These are phyloP conservation scores for Astragalus membranaceus DNA, from an alignment of 306 rosid genomes.

Conservation along the genomic window DNA sequence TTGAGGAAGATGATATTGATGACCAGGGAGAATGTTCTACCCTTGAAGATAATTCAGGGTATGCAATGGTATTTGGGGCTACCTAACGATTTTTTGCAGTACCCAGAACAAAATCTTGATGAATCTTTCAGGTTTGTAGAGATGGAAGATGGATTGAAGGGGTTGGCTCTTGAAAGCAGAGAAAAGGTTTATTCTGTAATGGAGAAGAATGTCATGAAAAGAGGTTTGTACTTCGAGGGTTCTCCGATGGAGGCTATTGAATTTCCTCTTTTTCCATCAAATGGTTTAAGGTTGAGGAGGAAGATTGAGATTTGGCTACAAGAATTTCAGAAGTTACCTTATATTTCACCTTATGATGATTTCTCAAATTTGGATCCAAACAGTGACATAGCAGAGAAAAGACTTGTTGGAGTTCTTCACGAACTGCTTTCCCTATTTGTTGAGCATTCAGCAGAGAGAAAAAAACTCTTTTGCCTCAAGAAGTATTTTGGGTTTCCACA, in stretches of 20 bases:
- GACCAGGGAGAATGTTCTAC: constrained; percentile 60
- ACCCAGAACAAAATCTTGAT: constrained; percentile 50
- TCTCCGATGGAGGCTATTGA: constrained; percentile 50
- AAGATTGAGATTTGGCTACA: constrained; percentile 66
- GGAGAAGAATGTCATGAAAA: constrained; percentile 57
- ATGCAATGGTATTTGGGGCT: constrained; percentile 92
- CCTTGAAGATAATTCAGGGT: constrained; percentile 72
- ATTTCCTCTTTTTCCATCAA: constrained; percentile 63
- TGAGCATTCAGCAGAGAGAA: constrained; percentile 82
- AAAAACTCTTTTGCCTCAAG: constrained; percentile 70
- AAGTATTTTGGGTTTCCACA: constrained; percentile 75
- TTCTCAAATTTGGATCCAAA: constrained; percentile 45
- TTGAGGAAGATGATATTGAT: constrained; percentile 72
- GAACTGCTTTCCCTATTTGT: constrained; percentile 76
- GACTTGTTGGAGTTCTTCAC: constrained; percentile 75
- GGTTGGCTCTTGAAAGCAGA: constrained; percentile 43
- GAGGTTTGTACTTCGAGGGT: constrained; percentile 43
- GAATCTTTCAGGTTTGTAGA: constrained; percentile 65
- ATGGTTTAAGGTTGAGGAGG: constrained; percentile 74
- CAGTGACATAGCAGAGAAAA: constrained; percentile 68
- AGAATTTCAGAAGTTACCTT: constrained; percentile 79
- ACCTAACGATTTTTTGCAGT: constrained; percentile 54
- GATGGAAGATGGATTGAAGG: constrained; percentile 70
- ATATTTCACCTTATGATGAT: constrained; percentile 77
- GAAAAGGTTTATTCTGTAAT: constrained; percentile 51